These are phyloP conservation scores for Phytophthora palmivora DNA, from an alignment of 352 stramenopile species.

Conservation along the genomic window DNA sequence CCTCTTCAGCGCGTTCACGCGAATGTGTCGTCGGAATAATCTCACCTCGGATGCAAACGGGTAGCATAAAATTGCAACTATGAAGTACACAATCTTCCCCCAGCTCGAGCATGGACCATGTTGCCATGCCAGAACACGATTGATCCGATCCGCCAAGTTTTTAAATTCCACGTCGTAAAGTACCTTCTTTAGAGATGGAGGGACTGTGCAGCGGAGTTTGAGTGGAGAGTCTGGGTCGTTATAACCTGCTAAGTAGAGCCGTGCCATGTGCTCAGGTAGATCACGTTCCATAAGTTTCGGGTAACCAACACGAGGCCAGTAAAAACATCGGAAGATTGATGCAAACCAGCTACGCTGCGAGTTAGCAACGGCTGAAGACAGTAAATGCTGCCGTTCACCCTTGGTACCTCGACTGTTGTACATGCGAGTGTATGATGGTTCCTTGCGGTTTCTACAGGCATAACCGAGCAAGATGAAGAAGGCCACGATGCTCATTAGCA, in stretches of 20 bases:
- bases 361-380: conserved; percentile 63
- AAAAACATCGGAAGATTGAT: conserved; percentile 67
- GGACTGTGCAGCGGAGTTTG: conserved; percentile 66
- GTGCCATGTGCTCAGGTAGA: conserved; percentile 79
- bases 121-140: conserved; percentile 64
- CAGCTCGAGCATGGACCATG: conserved; percentile 54
- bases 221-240: conserved; percentile 73
- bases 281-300: conserved; percentile 84
- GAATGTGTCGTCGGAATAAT: conserved; percentile 72
- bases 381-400: conserved; percentile 69
- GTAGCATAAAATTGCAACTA: conserved; percentile 72
- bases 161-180: conserved; percentile 76
- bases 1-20: conserved; percentile 79
- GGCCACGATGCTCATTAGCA: conserved; percentile 69
- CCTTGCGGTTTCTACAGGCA: conserved; percentile 72
- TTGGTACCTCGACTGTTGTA: conserved; percentile 57
- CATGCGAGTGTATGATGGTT: conserved; percentile 60
- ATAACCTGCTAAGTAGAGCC: conserved; percentile 73
- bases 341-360: conserved; percentile 64
- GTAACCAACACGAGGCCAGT: conserved; percentile 79
- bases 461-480: conserved; percentile 81
- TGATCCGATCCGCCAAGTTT: conserved; percentile 69
- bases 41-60: conserved; percentile 73
- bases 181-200: conserved; percentile 61
- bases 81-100: conserved; percentile 63